Evolutionary conservation across 2,329 filamentous ascomycete species (phyloP), one percentile per base, ranked within the genome.

Genomic region (Knoxdaviesia capensis): DNA sequence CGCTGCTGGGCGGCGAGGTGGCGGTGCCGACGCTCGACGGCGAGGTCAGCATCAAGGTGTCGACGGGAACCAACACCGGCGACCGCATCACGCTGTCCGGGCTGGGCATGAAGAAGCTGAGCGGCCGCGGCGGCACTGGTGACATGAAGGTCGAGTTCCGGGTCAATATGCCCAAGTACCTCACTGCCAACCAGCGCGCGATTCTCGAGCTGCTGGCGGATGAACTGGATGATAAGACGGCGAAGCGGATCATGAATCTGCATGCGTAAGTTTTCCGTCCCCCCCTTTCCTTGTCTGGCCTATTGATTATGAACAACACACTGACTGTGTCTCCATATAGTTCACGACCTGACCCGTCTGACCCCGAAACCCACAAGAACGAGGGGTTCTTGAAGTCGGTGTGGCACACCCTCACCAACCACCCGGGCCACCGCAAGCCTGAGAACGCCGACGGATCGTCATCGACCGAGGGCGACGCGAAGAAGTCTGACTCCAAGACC

Each of bases 201-300:
- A 81, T 98, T 45, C 63, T 93, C 38, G 90, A 98, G 64, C 88
- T 96, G 74, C 73, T 98, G 48, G 90, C 90, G 6, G 87, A 98
- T 52, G 90, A 98, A 64, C 80, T 98, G 76, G 79, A 74, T 35
- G 90, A 98, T 60, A 86, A 87, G 65, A 84, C 74, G 31, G 90
- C 90, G 33, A 90, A 84, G 64, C 72, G 90, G 38, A 74, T 93
- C 44, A 96, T 98, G 86, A 88, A 92, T 54, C 64, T 93, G 53
- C 65, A 56, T 42, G 58, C 59, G 71, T 75, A 61, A 64, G 69
- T 56, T 43, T 36, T 32, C 31, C n/a, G 4, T 29, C 31, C n/a
- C 20, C 6, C 31, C 20, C 7, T 10, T 34, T 29, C 11, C 11
- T 38, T 42, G 37, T 28, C 36, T 40, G 30, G n/a, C 11, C 31